A percentile compares a stretch with the other conserved stretches of the same genome.
These are phyloP conservation scores for Jatropha curcas DNA, from an alignment of 345 rosid species.

Conservation along the genomic window DNA sequence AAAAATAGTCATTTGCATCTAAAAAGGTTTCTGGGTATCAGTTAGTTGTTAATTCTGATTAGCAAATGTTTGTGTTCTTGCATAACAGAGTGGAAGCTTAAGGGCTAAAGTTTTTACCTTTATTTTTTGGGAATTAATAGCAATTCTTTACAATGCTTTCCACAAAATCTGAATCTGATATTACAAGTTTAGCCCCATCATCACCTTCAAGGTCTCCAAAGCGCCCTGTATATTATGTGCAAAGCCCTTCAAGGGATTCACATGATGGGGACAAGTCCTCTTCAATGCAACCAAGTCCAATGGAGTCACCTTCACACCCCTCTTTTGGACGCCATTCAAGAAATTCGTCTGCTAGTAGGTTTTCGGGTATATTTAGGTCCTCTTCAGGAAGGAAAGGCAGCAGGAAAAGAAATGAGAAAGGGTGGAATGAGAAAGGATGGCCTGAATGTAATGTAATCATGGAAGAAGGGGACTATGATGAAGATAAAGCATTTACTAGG, in stretches of 20 bases:
- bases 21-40: neutral
- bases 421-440: conserved; percentile 73
- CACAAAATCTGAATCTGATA: conserved; percentile 68
- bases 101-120: neutral
- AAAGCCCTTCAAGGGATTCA: conserved; percentile 90
- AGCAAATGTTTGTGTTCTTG: neutral
- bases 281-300: conserved; percentile 67
- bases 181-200: conserved; percentile 74
- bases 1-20: too few relatives aligned
- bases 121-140: neutral
- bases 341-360: conserved; percentile 78
- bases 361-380: conserved; percentile 79
- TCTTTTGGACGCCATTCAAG: conserved; percentile 81
- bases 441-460: conserved; percentile 67
- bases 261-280: conserved; percentile 88
- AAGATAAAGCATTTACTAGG: conserved; percentile 53
- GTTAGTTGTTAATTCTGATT: neutral
- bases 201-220: conserved; percentile 83
- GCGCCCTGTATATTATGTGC: conserved; percentile 68
- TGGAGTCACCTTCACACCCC: conserved; percentile 87
- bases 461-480: conserved; percentile 77
- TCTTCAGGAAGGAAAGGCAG: conserved; percentile 59
- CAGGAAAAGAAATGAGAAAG: conserved; percentile 42
- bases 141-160: conserved; percentile 43
- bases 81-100: neutral